phyloP scores from a whole-genome alignment of 1,284 basidiomycete species.

The Malassezia equina region DNA sequence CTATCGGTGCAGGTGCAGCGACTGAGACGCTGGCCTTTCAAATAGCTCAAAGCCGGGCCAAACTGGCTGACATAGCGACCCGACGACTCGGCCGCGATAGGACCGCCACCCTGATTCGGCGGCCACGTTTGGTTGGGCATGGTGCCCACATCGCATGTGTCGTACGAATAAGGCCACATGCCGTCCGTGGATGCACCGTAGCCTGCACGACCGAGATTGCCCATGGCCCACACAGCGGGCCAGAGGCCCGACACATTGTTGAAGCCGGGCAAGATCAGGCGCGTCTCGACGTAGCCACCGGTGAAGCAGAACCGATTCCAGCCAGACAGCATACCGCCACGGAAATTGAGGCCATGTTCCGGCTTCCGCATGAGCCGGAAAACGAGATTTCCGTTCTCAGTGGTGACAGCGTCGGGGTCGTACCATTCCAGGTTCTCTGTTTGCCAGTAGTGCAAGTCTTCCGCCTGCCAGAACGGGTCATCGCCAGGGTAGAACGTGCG shows the following conservation, averaged over 20 bases:
- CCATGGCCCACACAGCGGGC: conserved; percentile 44
- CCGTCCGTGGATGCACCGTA: conserved; percentile 61
- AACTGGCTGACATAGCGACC: conserved; percentile 32
- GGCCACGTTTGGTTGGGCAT: conserved; percentile 38
- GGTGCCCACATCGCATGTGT: conserved; percentile 42
- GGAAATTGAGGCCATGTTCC: conserved; percentile 33
- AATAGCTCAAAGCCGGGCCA: conserved; percentile 30
- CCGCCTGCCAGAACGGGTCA: conserved; percentile 48
- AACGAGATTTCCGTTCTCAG: conserved; percentile 24
- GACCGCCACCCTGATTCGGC: conserved; percentile 26
- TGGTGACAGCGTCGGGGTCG: conserved; percentile 33
- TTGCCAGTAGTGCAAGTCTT: conserved; percentile 36
- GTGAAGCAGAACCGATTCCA: conserved; percentile 48
- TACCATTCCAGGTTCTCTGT: conserved; percentile 40
- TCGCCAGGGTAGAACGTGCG: conserved; percentile 41
- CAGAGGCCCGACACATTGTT: conserved; percentile 28
- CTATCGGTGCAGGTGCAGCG: conserved; percentile 34
- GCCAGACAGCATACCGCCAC: conserved; percentile 34
- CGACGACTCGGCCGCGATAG: conserved; percentile 33
- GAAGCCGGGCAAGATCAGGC: conserved; percentile 30
- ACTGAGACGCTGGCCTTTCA: conserved; percentile 38
- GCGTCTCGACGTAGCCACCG: conserved; percentile 45
- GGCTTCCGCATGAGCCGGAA: conserved; percentile 48
- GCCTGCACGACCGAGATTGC: conserved; percentile 63
- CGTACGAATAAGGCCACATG: conserved; percentile 50